Conservation (phyloP, 176 grass and related monocot species). For the Zoysia pacifica region DNA sequence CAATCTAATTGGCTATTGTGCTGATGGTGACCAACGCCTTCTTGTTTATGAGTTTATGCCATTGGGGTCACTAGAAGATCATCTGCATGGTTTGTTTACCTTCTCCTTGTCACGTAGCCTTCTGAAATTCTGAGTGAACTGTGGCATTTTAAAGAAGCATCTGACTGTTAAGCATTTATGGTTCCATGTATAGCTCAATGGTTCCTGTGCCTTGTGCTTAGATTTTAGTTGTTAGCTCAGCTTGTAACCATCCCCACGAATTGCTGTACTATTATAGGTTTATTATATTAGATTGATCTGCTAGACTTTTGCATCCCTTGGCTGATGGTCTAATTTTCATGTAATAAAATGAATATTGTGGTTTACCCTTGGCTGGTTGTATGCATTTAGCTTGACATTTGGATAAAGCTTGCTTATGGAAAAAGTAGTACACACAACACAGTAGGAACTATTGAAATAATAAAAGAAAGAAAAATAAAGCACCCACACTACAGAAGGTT, state of each 20-base stretch:
- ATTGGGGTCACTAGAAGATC: constrained; percentile 91
- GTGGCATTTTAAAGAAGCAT: constrained; percentile 14
- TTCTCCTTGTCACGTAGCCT: constrained; percentile 33
- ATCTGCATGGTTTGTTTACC: constrained; percentile 79
- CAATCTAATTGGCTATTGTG: constrained; percentile 89
- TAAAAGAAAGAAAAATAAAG: neutral
- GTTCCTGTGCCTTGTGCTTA: neutral
- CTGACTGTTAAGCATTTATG: constrained; percentile 7
- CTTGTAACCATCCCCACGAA: neutral
- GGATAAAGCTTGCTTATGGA: neutral
- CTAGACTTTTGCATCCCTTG: neutral
- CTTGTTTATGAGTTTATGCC: constrained; percentile 97
- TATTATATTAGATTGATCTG: neutral
- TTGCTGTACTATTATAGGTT: neutral
- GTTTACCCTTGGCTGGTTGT: neutral
- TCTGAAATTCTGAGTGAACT: constrained; percentile 25
- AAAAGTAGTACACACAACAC: neutral
- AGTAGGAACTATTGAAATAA: neutral
- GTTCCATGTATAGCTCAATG: neutral
- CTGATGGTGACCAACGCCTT: constrained; percentile 87
- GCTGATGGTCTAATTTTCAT: neutral
- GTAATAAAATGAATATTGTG: neutral
- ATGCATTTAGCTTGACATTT: constrained; percentile 6
- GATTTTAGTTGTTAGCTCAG: neutral
- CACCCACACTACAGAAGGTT: neutral